phyloP scores from a whole-genome alignment of 768 basidiomycete genomes.

The Russula dissimulans region DNA sequence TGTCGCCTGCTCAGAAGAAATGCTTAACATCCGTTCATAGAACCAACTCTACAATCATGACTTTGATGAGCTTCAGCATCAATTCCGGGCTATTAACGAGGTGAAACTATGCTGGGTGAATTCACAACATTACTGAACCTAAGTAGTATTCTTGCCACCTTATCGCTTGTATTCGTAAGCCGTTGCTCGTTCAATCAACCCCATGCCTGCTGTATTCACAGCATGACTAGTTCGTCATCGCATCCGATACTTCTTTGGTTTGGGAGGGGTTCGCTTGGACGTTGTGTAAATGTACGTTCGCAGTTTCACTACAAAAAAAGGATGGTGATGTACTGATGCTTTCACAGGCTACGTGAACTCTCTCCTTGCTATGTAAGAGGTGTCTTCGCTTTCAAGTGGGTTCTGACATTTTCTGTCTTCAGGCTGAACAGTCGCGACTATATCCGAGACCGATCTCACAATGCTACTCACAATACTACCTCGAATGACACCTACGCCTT shows the following conservation, averaged over 20 bases:
- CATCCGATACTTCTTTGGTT: constrained; percentile 33
- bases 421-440: constrained; percentile 34
- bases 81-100: constrained; percentile 23
- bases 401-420: too few species aligned
- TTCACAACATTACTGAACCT: neutral
- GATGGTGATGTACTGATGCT: neutral
- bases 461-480: too few species aligned
- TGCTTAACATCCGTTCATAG: constrained; percentile 10
- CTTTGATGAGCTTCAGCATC: constrained; percentile 23
- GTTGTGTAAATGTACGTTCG: constrained; percentile 39
- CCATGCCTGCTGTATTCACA: neutral
- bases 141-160: constrained; percentile 19
- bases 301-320: neutral
- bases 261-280: constrained; percentile 46
- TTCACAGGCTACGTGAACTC: constrained; percentile 27
- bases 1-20: neutral
- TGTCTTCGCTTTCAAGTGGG: too few species aligned
- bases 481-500: too few species aligned
- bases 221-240: constrained; percentile 9
- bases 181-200: too few species aligned
- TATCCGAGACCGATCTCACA: constrained; percentile 16
- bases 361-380: too few species aligned
- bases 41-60: constrained; percentile 23
- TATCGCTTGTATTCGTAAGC: constrained; percentile 15
- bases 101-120: constrained; percentile 4